Conservation (phyloP, 1,284 basidiomycete species). For the Tylopilus orsonianus region DNA sequence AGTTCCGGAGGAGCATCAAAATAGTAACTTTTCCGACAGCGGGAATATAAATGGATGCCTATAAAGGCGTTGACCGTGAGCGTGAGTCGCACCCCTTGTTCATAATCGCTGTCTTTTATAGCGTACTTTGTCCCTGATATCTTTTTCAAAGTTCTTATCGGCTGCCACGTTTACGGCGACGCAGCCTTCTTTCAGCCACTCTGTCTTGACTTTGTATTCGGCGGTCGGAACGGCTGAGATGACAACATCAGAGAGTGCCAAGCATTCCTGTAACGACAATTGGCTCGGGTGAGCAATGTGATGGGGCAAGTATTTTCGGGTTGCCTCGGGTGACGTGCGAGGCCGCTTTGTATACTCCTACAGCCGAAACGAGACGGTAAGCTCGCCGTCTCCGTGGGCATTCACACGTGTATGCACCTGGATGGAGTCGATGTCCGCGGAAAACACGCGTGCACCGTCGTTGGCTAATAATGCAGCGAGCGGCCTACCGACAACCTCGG, state of each 20-base stretch:
- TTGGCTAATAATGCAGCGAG: constrained; percentile 92
- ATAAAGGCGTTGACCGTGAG: not conserved
- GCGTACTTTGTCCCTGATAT: constrained; percentile 85
- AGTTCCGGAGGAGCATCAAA: constrained; percentile 92
- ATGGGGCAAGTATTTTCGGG: constrained; percentile 71
- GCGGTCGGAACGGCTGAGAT: constrained; percentile 87
- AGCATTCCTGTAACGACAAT: constrained; percentile 72
- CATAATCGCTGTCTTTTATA: not conserved
- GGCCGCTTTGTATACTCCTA: constrained; percentile 92
- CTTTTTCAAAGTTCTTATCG: constrained; percentile 95
- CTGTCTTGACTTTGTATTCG: constrained; percentile 89
- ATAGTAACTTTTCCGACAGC: constrained; percentile 97
- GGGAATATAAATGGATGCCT: constrained; percentile 92
- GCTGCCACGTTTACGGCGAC: constrained; percentile 91
- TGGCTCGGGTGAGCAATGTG: constrained; percentile 77
- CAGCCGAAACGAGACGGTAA: constrained; percentile 1
- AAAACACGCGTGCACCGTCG: constrained; percentile 94
- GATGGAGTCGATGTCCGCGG: constrained; percentile 91
- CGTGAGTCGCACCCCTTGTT: constrained; percentile 14
- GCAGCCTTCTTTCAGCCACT: constrained; percentile 89
- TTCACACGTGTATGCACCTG: constrained; percentile 52
- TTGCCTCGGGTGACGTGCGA: constrained; percentile 38
- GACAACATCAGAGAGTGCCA: constrained; percentile 85
- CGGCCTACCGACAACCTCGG: constrained; percentile 95
- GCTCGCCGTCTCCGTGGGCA: not conserved